Conservation (phyloP, 148 eudicot species). For the Vaccinium vitisidaea region DNA sequence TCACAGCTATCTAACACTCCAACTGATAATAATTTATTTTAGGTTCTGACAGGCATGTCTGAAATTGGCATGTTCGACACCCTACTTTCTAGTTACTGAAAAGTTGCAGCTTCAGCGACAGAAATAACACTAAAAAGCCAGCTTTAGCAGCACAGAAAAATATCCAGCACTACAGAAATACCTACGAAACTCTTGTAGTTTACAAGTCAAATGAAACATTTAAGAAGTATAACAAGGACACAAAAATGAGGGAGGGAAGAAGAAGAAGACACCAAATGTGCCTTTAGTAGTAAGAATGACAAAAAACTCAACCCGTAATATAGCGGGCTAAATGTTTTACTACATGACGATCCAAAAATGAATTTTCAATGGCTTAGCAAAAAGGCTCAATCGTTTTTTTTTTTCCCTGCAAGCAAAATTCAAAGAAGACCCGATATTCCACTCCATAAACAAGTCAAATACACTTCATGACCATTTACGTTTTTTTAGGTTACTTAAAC, state of each 20-base stretch:
- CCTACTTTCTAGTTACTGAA: slow-evolving; percentile 2
- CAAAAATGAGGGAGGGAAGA: neutral
- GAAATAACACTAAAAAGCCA: slow-evolving; percentile 2
- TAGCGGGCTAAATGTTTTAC: neutral
- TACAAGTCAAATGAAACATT: neutral
- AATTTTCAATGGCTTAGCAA: neutral
- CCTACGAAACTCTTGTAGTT: too few relatives aligned
- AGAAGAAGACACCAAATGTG: neutral
- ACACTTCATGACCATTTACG: neutral
- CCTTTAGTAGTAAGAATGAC: neutral
- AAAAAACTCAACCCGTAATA: neutral
- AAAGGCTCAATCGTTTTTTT: neutral
- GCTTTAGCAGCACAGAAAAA: neutral
- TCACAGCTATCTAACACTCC: neutral
- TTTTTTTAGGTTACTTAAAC: neutral
- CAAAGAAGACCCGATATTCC: neutral
- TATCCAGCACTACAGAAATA: neutral
- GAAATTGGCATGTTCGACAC: neutral
- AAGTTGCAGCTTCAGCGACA: neutral
- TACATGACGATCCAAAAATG: neutral
- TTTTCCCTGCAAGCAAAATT: neutral
- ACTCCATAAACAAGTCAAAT: neutral
- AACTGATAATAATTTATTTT: neutral
- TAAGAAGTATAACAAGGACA: neutral
- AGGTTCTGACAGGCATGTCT: neutral